Conservation (phyloP, 495 filamentous ascomycete genomes). For the Neurospora africana region DNA sequence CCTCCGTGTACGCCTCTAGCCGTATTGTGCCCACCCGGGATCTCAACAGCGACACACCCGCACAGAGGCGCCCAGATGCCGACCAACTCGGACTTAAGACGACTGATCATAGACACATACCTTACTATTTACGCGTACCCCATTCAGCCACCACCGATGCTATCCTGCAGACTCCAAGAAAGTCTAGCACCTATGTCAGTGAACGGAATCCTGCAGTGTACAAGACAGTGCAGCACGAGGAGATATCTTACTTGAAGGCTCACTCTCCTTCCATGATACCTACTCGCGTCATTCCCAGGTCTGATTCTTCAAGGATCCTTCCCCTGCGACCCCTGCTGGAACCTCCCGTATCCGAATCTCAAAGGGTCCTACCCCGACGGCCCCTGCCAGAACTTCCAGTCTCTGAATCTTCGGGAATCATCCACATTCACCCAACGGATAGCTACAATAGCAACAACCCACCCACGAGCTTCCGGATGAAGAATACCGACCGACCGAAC, state of each 20-base stretch:
- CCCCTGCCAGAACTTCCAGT: neutral
- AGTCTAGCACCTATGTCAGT: neutral
- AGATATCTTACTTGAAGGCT: neutral
- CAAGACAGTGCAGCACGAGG: neutral
- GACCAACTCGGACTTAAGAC: neutral
- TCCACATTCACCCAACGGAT: neutral
- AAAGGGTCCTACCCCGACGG: neutral
- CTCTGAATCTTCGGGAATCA: neutral
- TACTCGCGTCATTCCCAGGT: neutral
- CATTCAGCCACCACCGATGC: constrained; percentile 19
- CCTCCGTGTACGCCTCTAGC: constrained; percentile 8
- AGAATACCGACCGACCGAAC: neutral
- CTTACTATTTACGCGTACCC: constrained; percentile 4
- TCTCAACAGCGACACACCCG: neutral
- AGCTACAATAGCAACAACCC: neutral
- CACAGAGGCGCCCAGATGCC: neutral
- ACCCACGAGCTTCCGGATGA: neutral
- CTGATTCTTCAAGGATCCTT: neutral
- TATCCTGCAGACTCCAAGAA: constrained; percentile 10
- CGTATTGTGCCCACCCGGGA: neutral
- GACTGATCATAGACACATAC: neutral
- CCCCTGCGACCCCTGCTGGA: neutral
- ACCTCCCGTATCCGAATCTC: neutral
- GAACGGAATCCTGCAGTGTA: neutral
- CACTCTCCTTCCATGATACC: neutral